phyloP scores from a whole-genome alignment of 257 asterid genomes.

The Solanum appendiculatum region DNA sequence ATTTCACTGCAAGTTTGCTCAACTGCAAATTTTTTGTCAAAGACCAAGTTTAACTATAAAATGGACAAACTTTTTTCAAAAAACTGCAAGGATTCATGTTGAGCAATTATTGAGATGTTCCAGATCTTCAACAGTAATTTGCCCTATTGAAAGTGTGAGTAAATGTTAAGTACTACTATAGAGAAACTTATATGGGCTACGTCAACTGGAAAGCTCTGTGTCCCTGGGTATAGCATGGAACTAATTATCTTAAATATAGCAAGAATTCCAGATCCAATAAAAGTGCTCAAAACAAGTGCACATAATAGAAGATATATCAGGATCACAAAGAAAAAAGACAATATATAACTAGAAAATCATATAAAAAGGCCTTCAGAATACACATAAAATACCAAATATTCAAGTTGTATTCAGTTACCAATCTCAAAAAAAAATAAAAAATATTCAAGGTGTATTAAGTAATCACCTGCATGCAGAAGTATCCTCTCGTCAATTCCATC shows the following conservation, averaged over 20 bases:
- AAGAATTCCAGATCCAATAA: background rate
- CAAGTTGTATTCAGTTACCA: background rate
- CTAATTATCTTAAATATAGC: background rate
- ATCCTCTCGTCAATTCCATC: conserved; percentile 28
- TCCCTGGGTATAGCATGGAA: background rate
- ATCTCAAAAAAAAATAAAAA: background rate
- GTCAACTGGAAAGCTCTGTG: background rate
- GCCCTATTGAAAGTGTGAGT: background rate
- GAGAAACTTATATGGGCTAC: background rate
- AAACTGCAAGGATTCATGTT: background rate
- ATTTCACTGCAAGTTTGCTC: conserved; percentile 62
- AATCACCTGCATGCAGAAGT: conserved; percentile 90
- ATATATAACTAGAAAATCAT: background rate
- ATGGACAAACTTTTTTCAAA: background rate
- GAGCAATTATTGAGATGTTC: background rate
- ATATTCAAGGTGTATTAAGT: background rate
- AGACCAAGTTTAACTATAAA: background rate
- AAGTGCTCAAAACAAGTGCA: background rate
- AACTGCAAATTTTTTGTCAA: conserved; percentile 35
- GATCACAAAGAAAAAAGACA: background rate
- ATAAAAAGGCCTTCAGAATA: background rate
- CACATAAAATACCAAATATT: background rate
- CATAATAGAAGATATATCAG: background rate
- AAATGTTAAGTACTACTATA: background rate
- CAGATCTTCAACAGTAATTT: background rate